A percentile compares a stretch with the other conserved stretches of the same genome.
phyloP scores from a whole-genome alignment of 2,329 filamentous ascomycete genomes.

The Fusarium paranaense region DNA sequence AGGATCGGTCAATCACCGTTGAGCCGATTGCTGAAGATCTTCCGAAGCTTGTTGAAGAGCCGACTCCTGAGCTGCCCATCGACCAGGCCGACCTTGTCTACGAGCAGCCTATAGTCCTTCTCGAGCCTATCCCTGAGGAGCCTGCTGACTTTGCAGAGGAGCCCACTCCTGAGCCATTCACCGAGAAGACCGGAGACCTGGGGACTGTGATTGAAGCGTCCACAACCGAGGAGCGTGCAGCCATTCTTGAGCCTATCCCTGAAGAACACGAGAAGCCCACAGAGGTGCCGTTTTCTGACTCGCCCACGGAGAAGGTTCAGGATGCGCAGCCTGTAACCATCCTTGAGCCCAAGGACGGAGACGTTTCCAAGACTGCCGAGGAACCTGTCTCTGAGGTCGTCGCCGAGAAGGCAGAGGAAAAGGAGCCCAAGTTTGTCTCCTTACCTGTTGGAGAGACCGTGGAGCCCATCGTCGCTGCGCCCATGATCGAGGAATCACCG shows the following conservation, averaged over 20 bases:
- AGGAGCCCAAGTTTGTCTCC: not conserved
- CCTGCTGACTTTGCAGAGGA: not conserved
- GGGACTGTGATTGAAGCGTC: not conserved
- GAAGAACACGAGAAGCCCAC: not conserved
- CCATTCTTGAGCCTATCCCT: not conserved
- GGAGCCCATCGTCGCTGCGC: not conserved
- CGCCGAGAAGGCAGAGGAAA: not conserved
- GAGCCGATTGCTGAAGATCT: not conserved
- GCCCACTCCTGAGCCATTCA: not conserved
- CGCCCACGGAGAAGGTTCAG: not conserved
- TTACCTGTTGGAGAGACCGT: not conserved
- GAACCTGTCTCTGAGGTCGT: slow-evolving; percentile 8
- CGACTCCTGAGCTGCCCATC: not conserved
- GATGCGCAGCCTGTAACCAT: not conserved
- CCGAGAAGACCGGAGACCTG: not conserved
- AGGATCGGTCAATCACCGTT: not conserved
- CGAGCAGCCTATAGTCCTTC: not conserved
- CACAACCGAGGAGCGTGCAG: not conserved
- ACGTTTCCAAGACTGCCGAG: not conserved
- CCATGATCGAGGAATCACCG: not conserved
- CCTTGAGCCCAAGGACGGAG: not conserved
- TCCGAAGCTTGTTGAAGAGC: not conserved
- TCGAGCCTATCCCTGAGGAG: not conserved
- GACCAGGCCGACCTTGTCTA: not conserved
- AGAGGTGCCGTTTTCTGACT: not conserved